Conservation (phyloP, 108 stramenopile species). For the Epithemia pelagica region DNA sequence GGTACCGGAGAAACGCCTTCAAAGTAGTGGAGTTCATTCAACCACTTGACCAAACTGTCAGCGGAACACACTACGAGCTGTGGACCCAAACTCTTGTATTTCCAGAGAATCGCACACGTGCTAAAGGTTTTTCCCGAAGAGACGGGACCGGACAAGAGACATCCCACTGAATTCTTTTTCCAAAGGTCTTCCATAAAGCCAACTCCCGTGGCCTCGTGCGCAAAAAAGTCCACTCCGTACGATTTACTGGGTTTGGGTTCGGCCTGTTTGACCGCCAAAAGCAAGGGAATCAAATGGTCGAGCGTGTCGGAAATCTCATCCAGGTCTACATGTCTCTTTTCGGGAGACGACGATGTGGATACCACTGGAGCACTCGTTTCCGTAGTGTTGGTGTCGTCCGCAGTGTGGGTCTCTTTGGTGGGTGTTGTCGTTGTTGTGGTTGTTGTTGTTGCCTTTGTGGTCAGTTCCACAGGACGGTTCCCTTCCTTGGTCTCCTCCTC, state of each 20-base stretch:
- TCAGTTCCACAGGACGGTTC: too few relatives aligned
- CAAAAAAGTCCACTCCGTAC: background rate
- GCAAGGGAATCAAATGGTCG: background rate
- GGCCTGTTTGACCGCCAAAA: background rate
- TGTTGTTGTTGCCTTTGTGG: too few relatives aligned
- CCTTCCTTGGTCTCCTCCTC: too few relatives aligned
- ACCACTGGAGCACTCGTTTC: too few relatives aligned
- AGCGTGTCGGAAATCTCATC: background rate
- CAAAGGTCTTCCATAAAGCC: conserved; percentile 27
- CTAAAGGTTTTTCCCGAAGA: conserved; percentile 61
- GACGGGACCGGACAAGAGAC: conserved; percentile 33
- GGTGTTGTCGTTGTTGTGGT: too few relatives aligned
- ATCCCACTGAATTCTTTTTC: conserved; percentile 20
- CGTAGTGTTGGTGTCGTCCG: too few relatives aligned
- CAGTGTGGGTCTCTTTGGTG: too few relatives aligned
- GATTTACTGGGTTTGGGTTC: background rate
- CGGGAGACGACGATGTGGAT: too few relatives aligned
- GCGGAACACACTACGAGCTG: conserved; percentile 55
- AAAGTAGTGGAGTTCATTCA: conserved; percentile 49
- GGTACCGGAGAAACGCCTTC: conserved; percentile 22
- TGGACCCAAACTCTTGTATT: conserved; percentile 35
- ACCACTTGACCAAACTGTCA: conserved; percentile 65
- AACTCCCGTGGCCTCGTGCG: conserved; percentile 16
- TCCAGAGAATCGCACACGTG: conserved; percentile 45
- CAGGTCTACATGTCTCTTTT: background rate